A percentile compares a stretch with the other conserved stretches of the same genome.
phyloP scores from a whole-genome alignment of 441 rosid genomes.

The Gossypium gossypioides region DNA sequence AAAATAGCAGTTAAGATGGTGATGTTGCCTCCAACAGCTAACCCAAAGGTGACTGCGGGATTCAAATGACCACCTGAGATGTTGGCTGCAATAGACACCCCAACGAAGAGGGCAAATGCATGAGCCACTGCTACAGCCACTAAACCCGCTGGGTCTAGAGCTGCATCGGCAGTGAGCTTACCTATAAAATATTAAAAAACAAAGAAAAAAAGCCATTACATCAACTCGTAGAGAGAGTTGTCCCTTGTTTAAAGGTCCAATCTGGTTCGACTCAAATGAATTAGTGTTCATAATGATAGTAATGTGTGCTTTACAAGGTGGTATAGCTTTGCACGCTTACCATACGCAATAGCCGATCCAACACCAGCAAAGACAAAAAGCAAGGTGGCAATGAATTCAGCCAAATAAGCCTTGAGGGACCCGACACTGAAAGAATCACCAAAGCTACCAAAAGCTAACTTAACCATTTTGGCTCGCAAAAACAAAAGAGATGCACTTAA shows the following conservation, averaged over 20 bases:
- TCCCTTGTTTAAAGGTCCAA: too few species aligned
- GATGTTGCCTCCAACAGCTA: constrained; percentile 74
- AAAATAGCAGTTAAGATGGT: constrained; percentile 60
- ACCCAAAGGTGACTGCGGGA: constrained; percentile 78
- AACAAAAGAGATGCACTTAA: not conserved
- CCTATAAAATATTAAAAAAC: constrained; percentile 11
- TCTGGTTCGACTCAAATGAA: not conserved
- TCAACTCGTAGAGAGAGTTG: too few species aligned
- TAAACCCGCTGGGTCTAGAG: constrained; percentile 66
- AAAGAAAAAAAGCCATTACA: not conserved
- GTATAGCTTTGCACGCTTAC: constrained; percentile 17
- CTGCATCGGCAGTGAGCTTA: constrained; percentile 59
- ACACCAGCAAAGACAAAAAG: constrained; percentile 11
- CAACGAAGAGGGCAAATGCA: constrained; percentile 68
- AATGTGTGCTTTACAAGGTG: too few species aligned
- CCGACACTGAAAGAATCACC: constrained; percentile 63
- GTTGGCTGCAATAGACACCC: constrained; percentile 69
- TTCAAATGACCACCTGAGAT: constrained; percentile 83
- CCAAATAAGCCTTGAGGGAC: constrained; percentile 55
- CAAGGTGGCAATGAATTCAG: constrained; percentile 16
- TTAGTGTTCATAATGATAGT: too few species aligned
- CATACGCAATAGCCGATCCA: constrained; percentile 70
- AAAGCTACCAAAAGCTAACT: constrained; percentile 51
- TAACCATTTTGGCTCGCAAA: constrained; percentile 40
- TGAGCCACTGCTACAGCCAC: constrained; percentile 78